Percentiles rank a stretch among this genome's conserved stretches.
Conservation (phyloP, 345 rosid species). For the Gossypium stocksii region DNA sequence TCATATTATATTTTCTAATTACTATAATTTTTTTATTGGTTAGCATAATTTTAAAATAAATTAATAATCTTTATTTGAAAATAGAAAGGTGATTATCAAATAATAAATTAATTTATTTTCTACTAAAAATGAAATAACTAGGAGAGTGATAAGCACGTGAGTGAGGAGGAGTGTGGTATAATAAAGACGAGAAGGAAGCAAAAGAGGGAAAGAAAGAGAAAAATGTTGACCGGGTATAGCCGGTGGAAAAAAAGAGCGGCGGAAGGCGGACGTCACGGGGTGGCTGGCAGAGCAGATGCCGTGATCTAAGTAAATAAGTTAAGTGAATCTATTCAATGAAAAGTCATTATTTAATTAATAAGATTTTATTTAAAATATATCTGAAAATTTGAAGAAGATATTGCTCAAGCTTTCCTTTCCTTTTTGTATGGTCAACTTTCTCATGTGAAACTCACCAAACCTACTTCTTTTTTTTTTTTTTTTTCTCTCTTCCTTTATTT, state of each 20-base stretch:
- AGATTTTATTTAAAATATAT: not conserved
- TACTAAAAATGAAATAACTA: too few species aligned
- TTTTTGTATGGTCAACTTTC: slow-evolving; percentile 25
- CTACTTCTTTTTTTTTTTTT: not conserved
- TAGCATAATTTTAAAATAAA: too few species aligned
- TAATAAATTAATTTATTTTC: too few species aligned
- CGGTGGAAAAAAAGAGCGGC: slow-evolving; percentile 30
- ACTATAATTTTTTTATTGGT: too few species aligned
- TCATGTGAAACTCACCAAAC: slow-evolving; percentile 33
- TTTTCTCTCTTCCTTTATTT: too few species aligned
- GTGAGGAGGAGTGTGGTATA: slow-evolving; percentile 3
- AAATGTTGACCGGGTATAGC: slow-evolving; percentile 29
- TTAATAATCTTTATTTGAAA: too few species aligned
- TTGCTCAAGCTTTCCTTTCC: not conserved
- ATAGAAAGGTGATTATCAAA: too few species aligned
- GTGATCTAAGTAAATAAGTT: not conserved
- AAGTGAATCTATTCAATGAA: slow-evolving; percentile 9
- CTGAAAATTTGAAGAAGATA: not conserved
- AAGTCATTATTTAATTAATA: not conserved
- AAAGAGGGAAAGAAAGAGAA: not conserved
- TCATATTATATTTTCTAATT: too few species aligned
- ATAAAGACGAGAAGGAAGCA: not conserved
- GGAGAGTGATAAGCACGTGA: not conserved
- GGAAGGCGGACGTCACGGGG: slow-evolving; percentile 48
- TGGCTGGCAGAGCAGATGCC: slow-evolving; percentile 13